These are phyloP conservation scores for Symbiotaphrina buchneri DNA, from an alignment of 495 filamentous ascomycete species.

Conservation along the genomic window DNA sequence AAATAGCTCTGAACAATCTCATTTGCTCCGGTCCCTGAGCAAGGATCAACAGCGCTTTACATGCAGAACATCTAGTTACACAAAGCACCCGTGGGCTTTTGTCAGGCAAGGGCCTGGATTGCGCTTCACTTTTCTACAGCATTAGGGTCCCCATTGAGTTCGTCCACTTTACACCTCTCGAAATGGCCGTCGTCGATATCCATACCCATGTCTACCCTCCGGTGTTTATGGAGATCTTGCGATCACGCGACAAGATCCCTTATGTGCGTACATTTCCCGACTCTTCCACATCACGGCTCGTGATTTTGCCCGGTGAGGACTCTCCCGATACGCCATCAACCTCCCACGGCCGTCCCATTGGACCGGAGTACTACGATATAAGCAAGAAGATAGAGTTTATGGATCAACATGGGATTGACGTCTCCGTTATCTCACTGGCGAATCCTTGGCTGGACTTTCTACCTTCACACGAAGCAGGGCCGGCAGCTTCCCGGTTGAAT, in stretches of 20 bases:
- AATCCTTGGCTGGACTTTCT: constrained; percentile 96
- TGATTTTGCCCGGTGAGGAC: constrained; percentile 48
- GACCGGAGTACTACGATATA: constrained; percentile 48
- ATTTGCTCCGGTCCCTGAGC: too few species aligned
- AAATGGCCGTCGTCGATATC: constrained; percentile 43
- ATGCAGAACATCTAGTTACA: too few species aligned
- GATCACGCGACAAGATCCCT: constrained; percentile 51
- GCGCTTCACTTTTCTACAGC: too few species aligned
- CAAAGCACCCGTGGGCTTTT: too few species aligned
- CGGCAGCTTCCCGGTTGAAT: constrained; percentile 45
- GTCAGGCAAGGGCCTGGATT: too few species aligned
- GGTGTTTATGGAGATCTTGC: constrained; percentile 59
- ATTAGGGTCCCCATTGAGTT: constrained; percentile 14
- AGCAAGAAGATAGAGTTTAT: constrained; percentile 66
- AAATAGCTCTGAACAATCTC: too few species aligned
- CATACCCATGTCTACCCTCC: constrained; percentile 92
- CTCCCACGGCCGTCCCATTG: constrained; percentile 46
- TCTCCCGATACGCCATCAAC: constrained; percentile 29
- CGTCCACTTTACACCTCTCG: too few species aligned
- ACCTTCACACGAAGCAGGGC: constrained; percentile 29
- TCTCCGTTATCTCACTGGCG: constrained; percentile 71
- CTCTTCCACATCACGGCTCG: constrained; percentile 38
- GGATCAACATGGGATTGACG: constrained; percentile 58
- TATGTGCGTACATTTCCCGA: constrained; percentile 51
- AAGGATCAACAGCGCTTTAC: too few species aligned